A percentile compares a stretch with the other conserved stretches of the same genome.
These are phyloP conservation scores for Phaeosphaeriaceae sp. DNA, from an alignment of 2,329 filamentous ascomycete genomes.

Conservation along the genomic window DNA sequence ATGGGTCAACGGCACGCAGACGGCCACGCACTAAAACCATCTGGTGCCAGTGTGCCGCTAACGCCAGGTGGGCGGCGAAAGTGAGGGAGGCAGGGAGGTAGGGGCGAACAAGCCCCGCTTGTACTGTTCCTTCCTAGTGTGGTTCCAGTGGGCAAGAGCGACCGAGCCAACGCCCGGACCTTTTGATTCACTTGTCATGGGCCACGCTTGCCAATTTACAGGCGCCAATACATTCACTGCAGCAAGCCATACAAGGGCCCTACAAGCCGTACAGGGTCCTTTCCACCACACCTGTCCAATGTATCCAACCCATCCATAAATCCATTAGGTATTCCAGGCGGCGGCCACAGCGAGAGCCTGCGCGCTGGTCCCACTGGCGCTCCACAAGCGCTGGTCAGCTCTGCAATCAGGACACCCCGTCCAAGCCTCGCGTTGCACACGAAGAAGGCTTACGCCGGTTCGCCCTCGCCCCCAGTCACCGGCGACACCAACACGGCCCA, in stretches of 20 bases:
- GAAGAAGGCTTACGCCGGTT: conserved; percentile 3
- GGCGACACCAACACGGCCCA: conserved; percentile 9
- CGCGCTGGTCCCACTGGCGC: conserved; percentile 16
- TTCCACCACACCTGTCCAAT: too few species aligned
- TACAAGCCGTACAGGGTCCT: too few species aligned
- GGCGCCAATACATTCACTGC: conserved; percentile 30
- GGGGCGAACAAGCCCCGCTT: conserved; percentile 20
- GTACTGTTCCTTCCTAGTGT: conserved; percentile 21
- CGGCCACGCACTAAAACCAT: conserved; percentile 29
- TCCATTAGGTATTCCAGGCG: too few species aligned
- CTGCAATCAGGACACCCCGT: conserved; percentile 24
- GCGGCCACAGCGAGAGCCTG: too few species aligned
- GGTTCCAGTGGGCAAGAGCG: conserved; percentile 28
- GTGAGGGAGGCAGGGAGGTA: conserved; percentile 26
- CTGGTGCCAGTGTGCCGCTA: conserved; percentile 34
- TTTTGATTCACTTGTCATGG: conserved; percentile 35
- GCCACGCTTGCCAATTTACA: conserved; percentile 24
- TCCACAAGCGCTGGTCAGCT: conserved; percentile 31
- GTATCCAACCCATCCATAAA: too few species aligned
- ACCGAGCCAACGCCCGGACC: conserved; percentile 26
- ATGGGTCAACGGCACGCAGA: conserved; percentile 32
- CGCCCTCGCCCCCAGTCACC: conserved; percentile 16
- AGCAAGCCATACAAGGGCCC: conserved; percentile 19
- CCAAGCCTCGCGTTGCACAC: conserved; percentile 25
- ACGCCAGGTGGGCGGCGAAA: conserved; percentile 33